Evolutionary conservation across 371 early-diverging fungal species (phyloP), one percentile per base, ranked within the genome.

Genomic region (Umbelopsis sp.): DNA sequence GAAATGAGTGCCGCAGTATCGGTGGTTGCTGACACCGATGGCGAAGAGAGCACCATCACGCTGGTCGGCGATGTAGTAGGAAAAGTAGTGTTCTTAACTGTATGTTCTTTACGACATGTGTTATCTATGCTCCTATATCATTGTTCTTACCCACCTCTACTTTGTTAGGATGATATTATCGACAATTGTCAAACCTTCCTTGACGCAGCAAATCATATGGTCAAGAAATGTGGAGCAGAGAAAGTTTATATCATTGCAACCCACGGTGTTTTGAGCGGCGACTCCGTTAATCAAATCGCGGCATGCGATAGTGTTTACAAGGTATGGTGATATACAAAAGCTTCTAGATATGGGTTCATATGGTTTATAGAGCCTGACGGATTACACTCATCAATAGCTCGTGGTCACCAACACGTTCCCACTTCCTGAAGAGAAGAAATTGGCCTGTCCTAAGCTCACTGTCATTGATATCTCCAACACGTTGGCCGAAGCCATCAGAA

Each of bases 341-440:
- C 32, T 65, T 46, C 16, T 37, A 29, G 29, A 29, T 38, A 12
- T 52, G 7, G 45, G 1, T 35, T 4, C 37, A 38, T 12, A 0
- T 22, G 0, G 10, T 50, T 10, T n/a, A n/a, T 25, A 22, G 29
- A 20, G 10, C 4, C 3, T 57, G 16, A 57, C 20, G 24, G 24
- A 41, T 50, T 16, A 22, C 44, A 25, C 44, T 51, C 67, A 22
- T 71, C 3, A 64, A 37, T 72, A 90, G 90, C 80, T 94, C 67
- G 91, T 97, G 50, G 92, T 97, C 51, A 97, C 98, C 48, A 98
- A 98, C 79, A 91, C 97, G 4, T 96, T 94, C 81, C 97, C 98
- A 48, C 89, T 95, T 72, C 88, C 92, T 24, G 81, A 82, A 24
- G 90, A 90, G 72, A 93, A 96, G 76, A 84, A 86, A 41, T 80